Conservation (phyloP, 2,329 filamentous ascomycete species). For the Colletotrichum chlorophyti region DNA sequence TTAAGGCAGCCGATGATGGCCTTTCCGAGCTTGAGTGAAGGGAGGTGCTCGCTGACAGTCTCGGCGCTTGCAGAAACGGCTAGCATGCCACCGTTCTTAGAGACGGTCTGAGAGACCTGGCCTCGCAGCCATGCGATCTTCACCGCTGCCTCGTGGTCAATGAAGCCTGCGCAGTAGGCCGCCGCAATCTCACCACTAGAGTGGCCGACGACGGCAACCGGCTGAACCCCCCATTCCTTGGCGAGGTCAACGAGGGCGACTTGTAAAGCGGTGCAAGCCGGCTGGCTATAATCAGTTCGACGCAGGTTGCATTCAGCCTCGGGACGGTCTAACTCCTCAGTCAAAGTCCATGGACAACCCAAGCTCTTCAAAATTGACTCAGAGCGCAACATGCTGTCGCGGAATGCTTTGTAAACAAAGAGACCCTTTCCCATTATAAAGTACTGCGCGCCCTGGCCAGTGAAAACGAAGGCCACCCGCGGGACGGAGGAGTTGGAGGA, state of each 20-base stretch:
- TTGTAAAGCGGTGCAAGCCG: slow-evolving; percentile 51
- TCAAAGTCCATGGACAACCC: slow-evolving; percentile 31
- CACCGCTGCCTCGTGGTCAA: slow-evolving; percentile 51
- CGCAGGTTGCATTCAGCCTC: slow-evolving; percentile 33
- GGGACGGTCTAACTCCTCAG: slow-evolving; percentile 33
- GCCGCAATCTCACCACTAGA: slow-evolving; percentile 48
- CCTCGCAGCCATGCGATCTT: slow-evolving; percentile 22
- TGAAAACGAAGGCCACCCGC: slow-evolving; percentile 48
- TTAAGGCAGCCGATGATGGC: slow-evolving; percentile 50
- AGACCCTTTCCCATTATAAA: slow-evolving; percentile 49
- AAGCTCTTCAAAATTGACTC: slow-evolving; percentile 30
- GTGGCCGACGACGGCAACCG: slow-evolving; percentile 41
- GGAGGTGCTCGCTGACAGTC: slow-evolving; percentile 46
- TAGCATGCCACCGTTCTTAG: slow-evolving; percentile 35
- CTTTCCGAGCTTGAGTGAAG: slow-evolving; percentile 8
- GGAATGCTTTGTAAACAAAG: slow-evolving; percentile 50
- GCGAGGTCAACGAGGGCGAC: slow-evolving; percentile 46
- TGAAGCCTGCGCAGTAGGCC: slow-evolving; percentile 48
- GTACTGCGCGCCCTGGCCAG: slow-evolving; percentile 52
- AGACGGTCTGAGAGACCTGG: slow-evolving; percentile 25
- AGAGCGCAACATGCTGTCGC: slow-evolving; percentile 35
- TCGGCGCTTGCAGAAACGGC: slow-evolving; percentile 63
- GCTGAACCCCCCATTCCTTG: slow-evolving; percentile 36
- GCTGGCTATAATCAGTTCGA: slow-evolving; percentile 41
- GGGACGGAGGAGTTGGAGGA: slow-evolving; percentile 36